These are phyloP conservation scores for Syzygium jambos DNA, from an alignment of 345 rosid species.

Conservation along the genomic window DNA sequence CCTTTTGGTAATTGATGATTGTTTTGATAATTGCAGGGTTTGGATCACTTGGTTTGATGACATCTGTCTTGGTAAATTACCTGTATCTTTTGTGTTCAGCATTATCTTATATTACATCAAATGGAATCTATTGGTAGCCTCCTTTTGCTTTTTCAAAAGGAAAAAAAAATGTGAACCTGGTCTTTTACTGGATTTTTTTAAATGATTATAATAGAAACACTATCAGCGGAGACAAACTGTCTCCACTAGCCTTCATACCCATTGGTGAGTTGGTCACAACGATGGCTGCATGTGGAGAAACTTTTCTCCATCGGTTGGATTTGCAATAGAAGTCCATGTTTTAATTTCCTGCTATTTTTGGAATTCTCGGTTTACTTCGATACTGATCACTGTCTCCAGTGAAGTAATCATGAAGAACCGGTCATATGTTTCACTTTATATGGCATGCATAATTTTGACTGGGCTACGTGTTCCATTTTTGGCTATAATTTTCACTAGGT, in stretches of 20 bases:
- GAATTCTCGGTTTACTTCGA: neutral
- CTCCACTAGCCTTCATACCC: neutral
- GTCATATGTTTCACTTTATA: neutral
- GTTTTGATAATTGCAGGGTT: constrained; percentile 41
- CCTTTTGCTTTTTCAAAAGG: neutral
- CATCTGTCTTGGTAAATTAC: constrained; percentile 77
- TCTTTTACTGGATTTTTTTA: neutral
- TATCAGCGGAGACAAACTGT: neutral
- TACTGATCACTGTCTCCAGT: neutral
- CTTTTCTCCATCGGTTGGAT: neutral
- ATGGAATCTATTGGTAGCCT: neutral
- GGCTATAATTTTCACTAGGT: neutral
- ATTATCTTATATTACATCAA: neutral
- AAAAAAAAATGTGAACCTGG: neutral
- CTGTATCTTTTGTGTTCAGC: neutral
- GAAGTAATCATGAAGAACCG: neutral
- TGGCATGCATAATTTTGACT: neutral
- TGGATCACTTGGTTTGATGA: constrained; percentile 99
- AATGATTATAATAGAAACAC: neutral
- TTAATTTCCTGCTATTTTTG: neutral
- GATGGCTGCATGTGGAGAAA: neutral
- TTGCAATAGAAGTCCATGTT: neutral
- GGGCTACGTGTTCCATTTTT: neutral
- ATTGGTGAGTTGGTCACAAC: neutral
- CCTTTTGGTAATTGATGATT: constrained; percentile 1